Evolutionary conservation across 2,329 filamentous ascomycete genomes (phyloP).

Genomic region (Trichoderma sp.): DNA sequence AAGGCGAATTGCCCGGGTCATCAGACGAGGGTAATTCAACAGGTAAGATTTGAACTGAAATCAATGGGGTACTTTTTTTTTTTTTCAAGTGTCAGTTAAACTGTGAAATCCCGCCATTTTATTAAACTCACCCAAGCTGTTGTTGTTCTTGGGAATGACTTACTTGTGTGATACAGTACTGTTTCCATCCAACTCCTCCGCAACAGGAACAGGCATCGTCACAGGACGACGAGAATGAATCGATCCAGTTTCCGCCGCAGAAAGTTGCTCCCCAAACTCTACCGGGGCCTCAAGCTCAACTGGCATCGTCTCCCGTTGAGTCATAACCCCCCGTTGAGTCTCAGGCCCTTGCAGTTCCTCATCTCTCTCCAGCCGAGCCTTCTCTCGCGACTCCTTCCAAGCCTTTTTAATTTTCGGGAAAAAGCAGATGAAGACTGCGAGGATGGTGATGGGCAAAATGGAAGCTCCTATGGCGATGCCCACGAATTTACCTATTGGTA

Average conservation of each 20-base stretch:
- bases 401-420: no score
- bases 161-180: neutral
- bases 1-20: conserved; percentile 32
- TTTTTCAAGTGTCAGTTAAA: neutral
- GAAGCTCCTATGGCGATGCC: conserved; percentile 53
- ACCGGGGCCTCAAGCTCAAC: neutral
- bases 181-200: neutral
- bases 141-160: neutral
- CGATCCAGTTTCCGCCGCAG: neutral
- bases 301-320: neutral
- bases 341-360: neutral
- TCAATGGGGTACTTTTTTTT: no score
- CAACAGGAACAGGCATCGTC: neutral
- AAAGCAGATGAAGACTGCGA: conserved; percentile 37
- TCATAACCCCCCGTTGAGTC: no score
- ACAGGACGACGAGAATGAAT: neutral
- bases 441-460: conserved; percentile 33
- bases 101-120: neutral
- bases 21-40: conserved; percentile 37
- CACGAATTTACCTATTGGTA: conserved; percentile 43
- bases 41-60: conserved; percentile 1
- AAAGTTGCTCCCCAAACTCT: neutral
- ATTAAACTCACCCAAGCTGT: neutral
- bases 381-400: no score
- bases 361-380: neutral